phyloP scores from a whole-genome alignment of 164 flowering plant genomes.

The Euptelea pleiosperma region DNA sequence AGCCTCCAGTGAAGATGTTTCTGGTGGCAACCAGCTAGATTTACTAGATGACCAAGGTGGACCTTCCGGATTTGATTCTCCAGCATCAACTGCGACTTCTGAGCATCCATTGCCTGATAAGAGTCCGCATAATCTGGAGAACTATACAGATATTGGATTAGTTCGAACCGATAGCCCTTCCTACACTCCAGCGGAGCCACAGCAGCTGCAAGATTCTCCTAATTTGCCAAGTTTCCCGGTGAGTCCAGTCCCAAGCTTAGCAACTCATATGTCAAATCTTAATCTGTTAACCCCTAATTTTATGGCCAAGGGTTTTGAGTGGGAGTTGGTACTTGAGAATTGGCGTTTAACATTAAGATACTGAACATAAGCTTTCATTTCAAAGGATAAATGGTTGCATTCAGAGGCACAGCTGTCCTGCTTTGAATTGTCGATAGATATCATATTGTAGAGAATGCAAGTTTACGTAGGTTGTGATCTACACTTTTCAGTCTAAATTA shows the following conservation, averaged over 20 bases:
- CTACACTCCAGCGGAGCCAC: conserved; percentile 51
- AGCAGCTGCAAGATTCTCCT: conserved; percentile 50
- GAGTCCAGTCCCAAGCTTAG: conserved; percentile 23
- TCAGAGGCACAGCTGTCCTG: too few relatives aligned
- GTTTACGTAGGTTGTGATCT: background rate
- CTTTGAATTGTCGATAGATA: background rate
- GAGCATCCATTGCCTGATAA: conserved; percentile 52
- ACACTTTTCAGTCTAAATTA: background rate
- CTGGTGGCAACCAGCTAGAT: conserved; percentile 50
- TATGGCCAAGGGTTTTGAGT: too few relatives aligned
- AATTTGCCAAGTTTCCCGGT: conserved; percentile 63
- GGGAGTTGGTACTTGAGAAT: too few relatives aligned
- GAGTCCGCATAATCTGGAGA: conserved; percentile 49
- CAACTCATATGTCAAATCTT: too few relatives aligned
- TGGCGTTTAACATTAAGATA: too few relatives aligned
- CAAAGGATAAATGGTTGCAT: too few relatives aligned
- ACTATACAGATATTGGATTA: conserved; percentile 64
- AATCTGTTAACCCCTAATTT: too few relatives aligned
- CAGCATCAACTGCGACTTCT: conserved; percentile 44
- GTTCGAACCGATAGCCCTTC: conserved; percentile 47
- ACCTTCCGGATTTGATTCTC: conserved; percentile 53
- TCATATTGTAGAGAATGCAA: background rate
- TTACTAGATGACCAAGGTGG: conserved; percentile 40
- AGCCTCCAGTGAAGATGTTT: conserved; percentile 39
- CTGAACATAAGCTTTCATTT: too few relatives aligned